Base-by-base conservation (phyloP, 1,284 basidiomycete genomes). In the Tilletia horrida region DNA sequence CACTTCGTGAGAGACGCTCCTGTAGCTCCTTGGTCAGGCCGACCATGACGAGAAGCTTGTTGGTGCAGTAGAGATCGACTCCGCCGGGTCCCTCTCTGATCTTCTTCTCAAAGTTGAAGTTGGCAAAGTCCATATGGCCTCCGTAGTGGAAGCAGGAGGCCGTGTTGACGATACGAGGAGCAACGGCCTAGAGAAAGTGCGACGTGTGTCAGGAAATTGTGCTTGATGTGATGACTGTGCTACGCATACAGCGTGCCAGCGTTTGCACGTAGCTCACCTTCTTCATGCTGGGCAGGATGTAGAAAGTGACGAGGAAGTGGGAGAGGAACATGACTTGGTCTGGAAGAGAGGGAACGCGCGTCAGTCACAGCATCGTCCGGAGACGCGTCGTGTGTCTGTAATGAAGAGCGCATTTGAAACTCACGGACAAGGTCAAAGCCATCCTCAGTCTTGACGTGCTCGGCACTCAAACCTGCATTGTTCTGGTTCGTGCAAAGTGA, bases 111-210 rank as follows among this genome's bases (percentile, higher is more conserved):
- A 76, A 72, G 65, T 78, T 73, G 64, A 78, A 69, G 52, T 74
- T 70, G 65, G 67, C 64, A 42, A 78, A 78, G 62, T 78, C 76
- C 13, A 78, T 66, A 1, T 42, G 40, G 0, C 75, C 76, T 21
- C 71, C 75, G 35, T 65, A 67, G 63, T 78, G 76, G 67, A 78
- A 78, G 69, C 66, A 67, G 31, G 72, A 74, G 63, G 72, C 72
- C 3, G 74, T 76, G 62, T 78, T 78, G 66, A 78, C 67, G 63
- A 78, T 71, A 11, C 75, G 43, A 0, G 75, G 76, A 2, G 76
- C 72, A 0, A 2, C 9, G 3, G 71, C 29, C 18, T 63, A 18
- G 8, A 55, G 52, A 29, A 14, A 9, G n/a, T n/a, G n/a, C n/a
- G n/a, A 18, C 9, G 9, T 9, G 43, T 8, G 43, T 44, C 43